Evolutionary conservation across 345 rosid species (phyloP), one percentile per base, ranked within the genome.

Genomic region (Hibiscus mutabilis): DNA sequence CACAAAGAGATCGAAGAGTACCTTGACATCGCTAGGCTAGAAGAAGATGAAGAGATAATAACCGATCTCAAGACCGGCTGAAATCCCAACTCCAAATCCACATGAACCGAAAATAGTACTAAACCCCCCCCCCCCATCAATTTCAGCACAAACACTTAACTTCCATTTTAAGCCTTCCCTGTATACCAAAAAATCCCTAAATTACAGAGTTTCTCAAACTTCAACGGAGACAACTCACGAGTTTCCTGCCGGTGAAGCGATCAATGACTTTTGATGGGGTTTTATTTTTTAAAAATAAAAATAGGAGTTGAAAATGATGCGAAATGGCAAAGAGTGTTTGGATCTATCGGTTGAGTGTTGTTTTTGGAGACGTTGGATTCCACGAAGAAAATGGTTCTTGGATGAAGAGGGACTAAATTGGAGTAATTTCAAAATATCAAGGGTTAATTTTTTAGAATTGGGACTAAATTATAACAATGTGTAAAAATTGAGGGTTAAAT

Each of bases 81-180:
- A 83, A 76, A 89, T 78, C 73, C 99, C 99, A 57, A 92, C 81
- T 31, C 98, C 97, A 63, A 95, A 92, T 69, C 99, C 99, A 59
- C 83, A 87, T 6, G 90, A 85, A 55, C 99, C 98, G 46, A 87
- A 71, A 10, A 90, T 27, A 2, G 91, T 86, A 71, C 94, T 90
- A 25, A 90, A 56, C 49, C 92, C 77, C 0, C 99, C 98, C 98
- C n/a, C n/a, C n/a, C n/a, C n/a, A 95, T 94, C 65, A 56, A 16
- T 60, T 49, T 22, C 66, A 18, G 31, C n/a, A 7, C 4, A 53
- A 53, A 53, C 21, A 53, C 11, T 0, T 40, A 4, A 57, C 33
- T 57, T 58, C 2, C n/a, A 13, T 58, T 58, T 58, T 4, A 12
- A 22, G n/a, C n/a, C n/a, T n/a, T n/a, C n/a, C n/a, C n/a, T n/a